phyloP scores from a whole-genome alignment of 441 rosid genomes.

The Erodium moschatum region DNA sequence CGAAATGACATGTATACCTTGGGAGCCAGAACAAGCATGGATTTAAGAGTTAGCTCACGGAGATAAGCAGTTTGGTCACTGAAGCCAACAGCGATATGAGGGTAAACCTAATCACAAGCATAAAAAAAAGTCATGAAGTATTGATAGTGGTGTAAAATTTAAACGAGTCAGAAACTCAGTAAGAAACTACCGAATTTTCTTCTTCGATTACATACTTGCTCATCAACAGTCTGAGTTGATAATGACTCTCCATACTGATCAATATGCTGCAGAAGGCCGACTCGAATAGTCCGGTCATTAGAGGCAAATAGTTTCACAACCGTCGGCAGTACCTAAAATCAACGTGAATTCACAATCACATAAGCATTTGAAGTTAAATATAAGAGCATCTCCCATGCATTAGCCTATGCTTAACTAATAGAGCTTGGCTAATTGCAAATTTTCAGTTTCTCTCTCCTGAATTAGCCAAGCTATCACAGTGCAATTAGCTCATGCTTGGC shows the following conservation, averaged over 20 bases:
- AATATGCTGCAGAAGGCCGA: conserved; percentile 88
- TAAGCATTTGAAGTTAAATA: not conserved
- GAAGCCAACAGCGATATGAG: conserved; percentile 91
- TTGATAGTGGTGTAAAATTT: not conserved
- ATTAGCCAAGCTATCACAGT: too few species aligned
- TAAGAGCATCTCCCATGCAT: too few species aligned
- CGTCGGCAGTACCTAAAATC: conserved; percentile 65
- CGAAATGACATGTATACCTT: conserved; percentile 47
- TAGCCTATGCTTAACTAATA: too few species aligned
- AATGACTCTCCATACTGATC: conserved; percentile 92
- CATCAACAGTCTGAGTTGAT: conserved; percentile 79
- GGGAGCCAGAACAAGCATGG: conserved; percentile 95
- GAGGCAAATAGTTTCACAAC: conserved; percentile 81
- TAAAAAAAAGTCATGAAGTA: conserved; percentile 7
- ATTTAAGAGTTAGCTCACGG: conserved; percentile 94
- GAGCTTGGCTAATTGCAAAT: too few species aligned
- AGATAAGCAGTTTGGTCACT: conserved; percentile 88
- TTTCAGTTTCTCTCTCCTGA: too few species aligned
- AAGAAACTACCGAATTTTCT: conserved; percentile 12
- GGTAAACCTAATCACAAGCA: conserved; percentile 53
- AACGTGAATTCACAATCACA: not conserved
- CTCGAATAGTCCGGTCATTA: conserved; percentile 86
- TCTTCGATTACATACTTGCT: conserved; percentile 55
- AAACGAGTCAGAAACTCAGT: conserved; percentile 13
- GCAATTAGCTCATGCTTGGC: too few species aligned